Evolutionary conservation across 805 yeast genomes (phyloP), one percentile per base, ranked within the genome.

Genomic region (Metschnikowia henanensis): DNA sequence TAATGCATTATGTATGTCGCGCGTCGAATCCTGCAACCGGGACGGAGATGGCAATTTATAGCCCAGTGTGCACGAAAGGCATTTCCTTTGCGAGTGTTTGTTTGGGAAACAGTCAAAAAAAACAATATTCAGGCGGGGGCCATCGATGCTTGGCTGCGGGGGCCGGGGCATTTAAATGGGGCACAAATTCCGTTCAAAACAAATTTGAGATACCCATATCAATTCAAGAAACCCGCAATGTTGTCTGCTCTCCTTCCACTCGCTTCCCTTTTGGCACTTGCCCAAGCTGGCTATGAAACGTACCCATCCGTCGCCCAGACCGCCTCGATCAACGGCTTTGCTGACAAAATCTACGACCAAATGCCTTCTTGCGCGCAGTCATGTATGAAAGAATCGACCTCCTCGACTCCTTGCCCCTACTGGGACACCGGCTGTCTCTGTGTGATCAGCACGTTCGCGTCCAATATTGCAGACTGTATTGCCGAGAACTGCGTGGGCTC

Each of bases 361-460:
- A 55, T 64, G 42, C 72, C 74, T 16, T 48, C 54, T 12, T 69
- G 74, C 57, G 74, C 72, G 30, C 58, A 66, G 45, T 33, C 46
- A 3, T 69, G 74, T 59, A 63, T 68, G 21, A 50, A 42, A 35
- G 51, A 52, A 34, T 53, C 61, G 43, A 66, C 73, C 36, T 62
- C 64, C 8, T 50, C 53, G 33, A 66, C 73, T 17, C 73, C 73
- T 36, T 70, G 75, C 49, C 75, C 75, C 37, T 67, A 68, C 63
- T 70, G 74, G 73, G 75, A 70, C 52, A 62, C 74, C 36, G 75
- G 75, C 20, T 70, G 75, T 58, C 63, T 70, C 42, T 70, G 75
- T 64, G 71, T 67, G 34, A 68, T 70, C 66, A 57, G 70, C 32
- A 50, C 50, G 34, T 70, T 64, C 59, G 59, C 57, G 30, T 62